A percentile compares a stretch with the other conserved stretches of the same genome.
These are phyloP conservation scores for Sequoia sempervirens DNA, from an alignment of 75 land plant genomes.

Conservation along the genomic window DNA sequence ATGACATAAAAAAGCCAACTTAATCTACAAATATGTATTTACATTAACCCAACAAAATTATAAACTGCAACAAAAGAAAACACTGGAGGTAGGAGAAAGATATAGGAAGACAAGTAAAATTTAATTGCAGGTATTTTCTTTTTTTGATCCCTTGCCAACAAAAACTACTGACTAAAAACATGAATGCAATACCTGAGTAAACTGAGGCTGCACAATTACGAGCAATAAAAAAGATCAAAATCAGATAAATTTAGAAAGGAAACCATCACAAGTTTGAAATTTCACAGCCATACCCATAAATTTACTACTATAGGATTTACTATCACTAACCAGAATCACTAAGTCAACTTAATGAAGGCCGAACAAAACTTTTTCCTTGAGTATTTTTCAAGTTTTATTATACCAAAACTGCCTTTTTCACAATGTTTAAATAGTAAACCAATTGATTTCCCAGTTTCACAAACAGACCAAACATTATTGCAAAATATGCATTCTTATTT, in stretches of 20 bases:
- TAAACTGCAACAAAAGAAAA: neutral
- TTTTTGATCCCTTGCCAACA: neutral
- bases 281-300: neutral
- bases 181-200: no score
- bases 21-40: neutral
- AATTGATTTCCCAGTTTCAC: neutral
- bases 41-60: neutral
- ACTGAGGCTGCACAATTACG: neutral
- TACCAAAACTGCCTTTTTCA: slow-evolving; percentile 2
- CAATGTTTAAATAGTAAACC: neutral
- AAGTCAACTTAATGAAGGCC: neutral
- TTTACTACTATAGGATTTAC: neutral
- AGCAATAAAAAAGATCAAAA: neutral
- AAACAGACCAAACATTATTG: neutral
- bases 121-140: neutral
- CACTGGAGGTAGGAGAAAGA: neutral
- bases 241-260: neutral
- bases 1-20: neutral
- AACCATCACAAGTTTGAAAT: neutral
- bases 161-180: neutral
- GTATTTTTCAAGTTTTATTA: neutral
- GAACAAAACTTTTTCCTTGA: neutral
- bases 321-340: neutral
- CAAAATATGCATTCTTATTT: slow-evolving; percentile 1
- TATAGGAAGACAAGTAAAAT: neutral